A percentile compares a stretch with the other conserved stretches of the same genome.
These are phyloP conservation scores for Diutina mesorugosa DNA, from an alignment of 1,139 yeast genomes.

Conservation along the genomic window DNA sequence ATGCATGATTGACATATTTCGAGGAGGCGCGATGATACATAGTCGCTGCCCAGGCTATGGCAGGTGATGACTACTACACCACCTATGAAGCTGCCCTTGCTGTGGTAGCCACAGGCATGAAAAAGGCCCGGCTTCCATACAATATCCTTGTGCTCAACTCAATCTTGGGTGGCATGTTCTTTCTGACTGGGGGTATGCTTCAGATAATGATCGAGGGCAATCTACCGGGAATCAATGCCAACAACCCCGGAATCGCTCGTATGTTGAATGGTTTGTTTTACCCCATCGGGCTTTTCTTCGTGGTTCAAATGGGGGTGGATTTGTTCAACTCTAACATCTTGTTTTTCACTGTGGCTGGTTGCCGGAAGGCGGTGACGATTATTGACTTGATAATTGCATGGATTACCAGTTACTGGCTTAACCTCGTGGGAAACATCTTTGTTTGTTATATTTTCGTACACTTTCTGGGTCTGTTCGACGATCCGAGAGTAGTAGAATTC, in stretches of 20 bases:
- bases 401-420: conserved; percentile 56
- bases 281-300: conserved; percentile 62
- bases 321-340: conserved; percentile 60
- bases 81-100: conserved; percentile 76
- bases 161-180: conserved; percentile 56
- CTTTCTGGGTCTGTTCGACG: conserved; percentile 44
- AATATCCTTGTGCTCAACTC: conserved; percentile 50
- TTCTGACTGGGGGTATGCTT: conserved; percentile 65
- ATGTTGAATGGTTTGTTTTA: conserved; percentile 44
- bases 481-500: conserved; percentile 45
- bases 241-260: conserved; percentile 41
- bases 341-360: conserved; percentile 53
- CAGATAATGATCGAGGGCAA: conserved; percentile 43
- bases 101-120: conserved; percentile 74
- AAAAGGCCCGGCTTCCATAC: conserved; percentile 53
- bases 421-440: conserved; percentile 50
- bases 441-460: conserved; percentile 52
- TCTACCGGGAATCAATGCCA: conserved; percentile 24
- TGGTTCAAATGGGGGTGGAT: conserved; percentile 62
- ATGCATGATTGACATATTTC: neutral
- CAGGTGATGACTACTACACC: conserved; percentile 30
- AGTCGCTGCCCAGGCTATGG: neutral
- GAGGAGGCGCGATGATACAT: neutral
- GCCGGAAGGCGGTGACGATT: conserved; percentile 56
- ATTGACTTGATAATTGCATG: conserved; percentile 54